Evolutionary conservation across 2,329 filamentous ascomycete genomes (phyloP).

Genomic region (Mycocentrospora acerina): DNA sequence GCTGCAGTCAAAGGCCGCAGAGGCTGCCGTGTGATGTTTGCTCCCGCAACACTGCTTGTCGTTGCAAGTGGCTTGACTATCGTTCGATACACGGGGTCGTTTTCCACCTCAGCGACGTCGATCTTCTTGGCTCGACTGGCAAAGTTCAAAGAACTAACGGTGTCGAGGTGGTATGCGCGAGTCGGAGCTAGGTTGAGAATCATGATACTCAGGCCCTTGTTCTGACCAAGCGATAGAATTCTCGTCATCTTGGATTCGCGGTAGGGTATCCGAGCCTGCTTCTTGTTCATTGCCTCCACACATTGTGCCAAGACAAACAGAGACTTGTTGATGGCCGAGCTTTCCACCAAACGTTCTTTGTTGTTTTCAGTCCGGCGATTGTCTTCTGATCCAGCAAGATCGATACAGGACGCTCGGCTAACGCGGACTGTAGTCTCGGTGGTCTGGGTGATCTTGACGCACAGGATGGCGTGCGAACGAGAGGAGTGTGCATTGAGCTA

Average conservation of each 20-base stretch:
- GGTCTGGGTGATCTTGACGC: slow-evolving; percentile 81
- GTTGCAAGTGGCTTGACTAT: slow-evolving; percentile 42
- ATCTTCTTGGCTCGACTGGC: slow-evolving; percentile 95
- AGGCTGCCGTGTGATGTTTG: slow-evolving; percentile 66
- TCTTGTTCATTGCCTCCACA: slow-evolving; percentile 87
- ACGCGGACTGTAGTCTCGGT: slow-evolving; percentile 66
- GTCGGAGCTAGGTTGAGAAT: slow-evolving; percentile 90
- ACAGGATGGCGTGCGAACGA: slow-evolving; percentile 85
- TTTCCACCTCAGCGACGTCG: slow-evolving; percentile 92
- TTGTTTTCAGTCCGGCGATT: slow-evolving; percentile 92
- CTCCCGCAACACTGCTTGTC: slow-evolving; percentile 36
- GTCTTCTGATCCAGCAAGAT: slow-evolving; percentile 92
- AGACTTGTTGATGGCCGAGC: slow-evolving; percentile 95
- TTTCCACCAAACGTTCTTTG: slow-evolving; percentile 90
- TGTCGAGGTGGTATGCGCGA: slow-evolving; percentile 91
- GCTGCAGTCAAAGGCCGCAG: slow-evolving; percentile 74
- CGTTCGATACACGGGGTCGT: slow-evolving; percentile 76
- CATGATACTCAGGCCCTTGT: slow-evolving; percentile 95
- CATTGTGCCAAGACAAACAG: slow-evolving; percentile 93
- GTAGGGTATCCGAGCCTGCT: slow-evolving; percentile 78
- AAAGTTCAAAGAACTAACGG: slow-evolving; percentile 89
- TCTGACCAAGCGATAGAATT: slow-evolving; percentile 88
- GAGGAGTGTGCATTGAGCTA: slow-evolving; percentile 86
- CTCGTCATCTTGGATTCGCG: slow-evolving; percentile 97
- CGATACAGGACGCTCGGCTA: slow-evolving; percentile 89